Evolutionary conservation across 2,329 filamentous ascomycete species (phyloP), one percentile per base, ranked within the genome.

Genomic region (Aureobasidium sp.): DNA sequence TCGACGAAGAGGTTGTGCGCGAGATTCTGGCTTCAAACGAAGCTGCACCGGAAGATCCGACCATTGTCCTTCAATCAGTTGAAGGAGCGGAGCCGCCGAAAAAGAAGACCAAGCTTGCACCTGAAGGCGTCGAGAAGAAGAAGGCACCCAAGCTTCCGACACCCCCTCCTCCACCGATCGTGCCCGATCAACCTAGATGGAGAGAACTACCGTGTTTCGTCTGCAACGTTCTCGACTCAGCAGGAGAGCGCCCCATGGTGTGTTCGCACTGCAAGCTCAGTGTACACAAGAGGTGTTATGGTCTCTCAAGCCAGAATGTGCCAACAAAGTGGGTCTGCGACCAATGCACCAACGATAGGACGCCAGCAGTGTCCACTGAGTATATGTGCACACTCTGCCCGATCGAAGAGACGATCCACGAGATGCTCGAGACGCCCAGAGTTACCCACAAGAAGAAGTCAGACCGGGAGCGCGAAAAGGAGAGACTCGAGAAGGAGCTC

Each of bases 331-430:
- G 94, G 94, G 84, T 88, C 44, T 99, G 94, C 74, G 94, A 97
- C 75, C 96, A 92, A 83, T 99, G 94, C 74, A 81, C 86, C 40
- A 99, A 99, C 70, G 94, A 99, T 72, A 91, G 91, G 72, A 93
- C 88, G 69, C 91, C 93, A 5, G 86, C 90, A 67, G 87, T 96
- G 48, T 97, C 94, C n/a, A 93, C 95, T 62, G 86, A 88, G 70
- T 97, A 97, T 74, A 89, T 93, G 76, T 99, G 94, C 74, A 88
- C 96, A 54, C 79, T 99, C 37, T 99, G 94, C 71, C 90, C 94
- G 15, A 83, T 96, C 15, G 87, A 90, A 62, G 81, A 84, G 68
- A 95, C 89, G 0, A 86, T 91, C 58, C 86, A 90, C 66, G 91
- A 96, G 65, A 86, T 96, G 67, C 85, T 94, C 66, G 91, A 95